These are phyloP conservation scores for Erythrophleum ivorense DNA, from an alignment of 331 rosid genomes.

Conservation along the genomic window DNA sequence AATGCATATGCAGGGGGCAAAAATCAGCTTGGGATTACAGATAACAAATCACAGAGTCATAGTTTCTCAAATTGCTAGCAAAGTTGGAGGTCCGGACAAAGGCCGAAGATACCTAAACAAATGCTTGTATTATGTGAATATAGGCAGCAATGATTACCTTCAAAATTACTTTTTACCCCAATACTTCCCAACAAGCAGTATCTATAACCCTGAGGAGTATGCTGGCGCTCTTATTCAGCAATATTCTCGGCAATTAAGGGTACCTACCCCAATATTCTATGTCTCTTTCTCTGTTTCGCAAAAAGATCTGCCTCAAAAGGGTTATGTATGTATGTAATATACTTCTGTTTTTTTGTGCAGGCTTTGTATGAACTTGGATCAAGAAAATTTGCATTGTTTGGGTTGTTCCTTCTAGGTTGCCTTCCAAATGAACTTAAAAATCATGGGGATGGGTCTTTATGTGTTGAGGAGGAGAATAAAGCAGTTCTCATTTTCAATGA, in stretches of 20 bases:
- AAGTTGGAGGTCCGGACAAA: conserved; percentile 24
- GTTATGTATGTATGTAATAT: no score
- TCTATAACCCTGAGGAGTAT: conserved; percentile 35
- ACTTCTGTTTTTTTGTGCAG: conserved; percentile 25
- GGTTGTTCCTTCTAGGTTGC: conserved; percentile 58
- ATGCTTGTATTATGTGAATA: conserved; percentile 56
- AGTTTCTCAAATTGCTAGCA: conserved; percentile 1
- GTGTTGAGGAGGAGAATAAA: conserved; percentile 47
- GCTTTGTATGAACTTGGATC: conserved; percentile 59
- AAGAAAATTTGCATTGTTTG: conserved; percentile 63
- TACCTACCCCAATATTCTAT: background rate
- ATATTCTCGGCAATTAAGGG: conserved; percentile 48
- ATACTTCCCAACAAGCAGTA: conserved; percentile 22
- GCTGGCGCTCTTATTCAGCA: conserved; percentile 46
- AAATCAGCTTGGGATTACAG: conserved; percentile 43
- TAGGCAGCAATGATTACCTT: conserved; percentile 64
- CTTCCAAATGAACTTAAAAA: conserved; percentile 45
- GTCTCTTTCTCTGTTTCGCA: background rate
- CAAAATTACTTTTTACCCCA: conserved; percentile 57
- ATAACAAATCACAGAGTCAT: conserved; percentile 42
- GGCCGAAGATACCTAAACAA: conserved; percentile 36
- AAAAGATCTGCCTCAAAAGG: background rate
- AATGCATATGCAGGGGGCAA: conserved; percentile 52
- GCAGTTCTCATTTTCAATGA: conserved; percentile 52
- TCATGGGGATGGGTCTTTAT: conserved; percentile 46